phyloP scores from a whole-genome alignment of 2,329 filamentous ascomycete species.

The Blumeria graminis region DNA sequence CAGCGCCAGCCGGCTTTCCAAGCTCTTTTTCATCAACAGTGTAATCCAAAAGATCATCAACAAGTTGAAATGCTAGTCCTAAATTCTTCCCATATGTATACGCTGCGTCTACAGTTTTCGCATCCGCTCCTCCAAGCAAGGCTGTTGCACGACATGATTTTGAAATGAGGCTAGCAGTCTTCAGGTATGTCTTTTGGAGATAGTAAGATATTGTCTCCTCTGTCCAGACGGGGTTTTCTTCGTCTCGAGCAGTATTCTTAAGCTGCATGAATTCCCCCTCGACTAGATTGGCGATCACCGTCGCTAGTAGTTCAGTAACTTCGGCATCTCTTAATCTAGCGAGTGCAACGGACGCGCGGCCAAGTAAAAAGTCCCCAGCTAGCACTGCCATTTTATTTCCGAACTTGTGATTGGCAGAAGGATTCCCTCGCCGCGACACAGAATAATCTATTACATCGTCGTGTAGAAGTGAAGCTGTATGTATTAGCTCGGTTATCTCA shows the following conservation, averaged over 20 bases:
- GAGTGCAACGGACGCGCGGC: conserved; percentile 77
- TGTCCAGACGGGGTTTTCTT: conserved; percentile 61
- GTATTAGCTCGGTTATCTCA: conserved; percentile 92
- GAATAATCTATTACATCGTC: conserved; percentile 97
- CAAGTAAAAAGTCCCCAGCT: conserved; percentile 88
- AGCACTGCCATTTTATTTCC: conserved; percentile 99
- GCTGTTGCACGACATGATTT: conserved; percentile 87
- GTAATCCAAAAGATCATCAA: conserved; percentile 96
- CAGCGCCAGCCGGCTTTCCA: conserved; percentile 84
- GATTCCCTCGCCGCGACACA: conserved; percentile 54
- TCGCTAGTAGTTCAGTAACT: conserved; percentile 81
- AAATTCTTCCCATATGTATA: conserved; percentile 86
- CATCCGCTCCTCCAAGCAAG: conserved; percentile 53
- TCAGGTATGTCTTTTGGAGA: conserved; percentile 93
- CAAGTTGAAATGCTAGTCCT: conserved; percentile 84
- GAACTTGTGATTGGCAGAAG: conserved; percentile 82
- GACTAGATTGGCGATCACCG: conserved; percentile 89
- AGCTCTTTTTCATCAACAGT: conserved; percentile 65
- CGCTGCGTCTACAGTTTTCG: conserved; percentile 65
- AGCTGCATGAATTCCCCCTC: conserved; percentile 99
- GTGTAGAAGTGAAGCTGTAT: conserved; percentile 86
- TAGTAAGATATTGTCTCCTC: conserved; percentile 85
- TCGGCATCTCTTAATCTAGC: conserved; percentile 79
- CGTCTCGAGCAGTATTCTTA: conserved; percentile 81
- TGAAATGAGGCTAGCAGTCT: conserved; percentile 84